Evolutionary conservation across 106 monocot genomes (phyloP).

Genomic region (Dendrobium huoshanense): DNA sequence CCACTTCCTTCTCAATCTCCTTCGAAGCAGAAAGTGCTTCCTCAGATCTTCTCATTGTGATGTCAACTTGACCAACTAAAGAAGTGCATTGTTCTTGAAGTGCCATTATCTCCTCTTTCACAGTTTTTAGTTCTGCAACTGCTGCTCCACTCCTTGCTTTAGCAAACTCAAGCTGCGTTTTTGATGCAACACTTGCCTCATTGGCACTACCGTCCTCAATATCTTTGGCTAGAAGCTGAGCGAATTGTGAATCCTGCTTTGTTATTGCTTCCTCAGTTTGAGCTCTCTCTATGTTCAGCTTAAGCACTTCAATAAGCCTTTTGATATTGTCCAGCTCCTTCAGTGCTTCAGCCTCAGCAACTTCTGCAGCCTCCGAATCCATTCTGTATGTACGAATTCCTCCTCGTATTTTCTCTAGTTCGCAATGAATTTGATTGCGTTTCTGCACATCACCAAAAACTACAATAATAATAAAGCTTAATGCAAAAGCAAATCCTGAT

Average conservation of each 20-base stretch:
- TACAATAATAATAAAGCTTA: background rate
- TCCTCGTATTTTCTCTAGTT: conserved; percentile 15
- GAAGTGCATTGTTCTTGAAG: conserved; percentile 10
- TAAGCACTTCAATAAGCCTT: conserved; percentile 18
- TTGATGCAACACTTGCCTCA: conserved; percentile 19
- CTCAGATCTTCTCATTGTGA: conserved; percentile 9
- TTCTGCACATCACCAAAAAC: conserved; percentile 10
- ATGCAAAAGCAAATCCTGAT: background rate
- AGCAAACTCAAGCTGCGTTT: conserved; percentile 17
- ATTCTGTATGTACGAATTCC: conserved; percentile 15
- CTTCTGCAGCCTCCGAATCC: conserved; percentile 21
- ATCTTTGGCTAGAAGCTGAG: conserved; percentile 18
- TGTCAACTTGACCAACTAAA: conserved; percentile 11
- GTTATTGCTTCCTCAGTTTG: conserved; percentile 17
- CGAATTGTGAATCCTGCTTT: conserved; percentile 25
- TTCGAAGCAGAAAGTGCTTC: conserved; percentile 13
- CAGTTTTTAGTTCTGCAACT: conserved; percentile 17
- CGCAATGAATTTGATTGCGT: conserved; percentile 12
- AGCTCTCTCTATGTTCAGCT: conserved; percentile 20
- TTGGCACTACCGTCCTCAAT: conserved; percentile 14
- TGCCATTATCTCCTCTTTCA: conserved; percentile 8
- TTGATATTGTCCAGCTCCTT: conserved; percentile 12
- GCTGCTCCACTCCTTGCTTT: conserved; percentile 18
- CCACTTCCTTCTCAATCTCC: conserved; percentile 22
- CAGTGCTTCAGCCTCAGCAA: conserved; percentile 9